Evolutionary conservation across 106 monocot species (phyloP), one percentile per base, ranked within the genome.

Genomic region (Platanthera guangdongensis): DNA sequence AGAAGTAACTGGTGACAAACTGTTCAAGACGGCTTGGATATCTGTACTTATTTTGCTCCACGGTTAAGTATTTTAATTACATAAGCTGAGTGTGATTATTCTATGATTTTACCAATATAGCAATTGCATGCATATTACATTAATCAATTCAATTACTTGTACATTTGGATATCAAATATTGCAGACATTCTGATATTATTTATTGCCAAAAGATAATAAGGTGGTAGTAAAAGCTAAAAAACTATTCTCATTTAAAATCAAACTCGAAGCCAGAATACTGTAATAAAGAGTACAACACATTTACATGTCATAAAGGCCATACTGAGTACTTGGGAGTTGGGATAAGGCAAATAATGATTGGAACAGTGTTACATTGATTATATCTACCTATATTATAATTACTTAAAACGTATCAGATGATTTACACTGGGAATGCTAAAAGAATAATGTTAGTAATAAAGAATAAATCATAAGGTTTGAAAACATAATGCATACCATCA

Each of bases 401-500:
- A 70, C 15, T 48, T 2, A 16, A 70, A 4, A 46, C 47, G 46
- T 10, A 13, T 14, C 47, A 46, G 47, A 18, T 47, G 47, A 70
- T 70, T 47, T 15, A 70, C 70, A 70, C 3, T 11, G 47, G 4
- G 7, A 15, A 45, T 70, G 10, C 45, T 70, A 70, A 39, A 70
- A 48, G 15, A 70, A 48, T 10, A 47, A 48, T 48, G 7, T 47
- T 47, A 46, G 47, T 12, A 70, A 15, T 48, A 70, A 70, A 6
- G 16, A 39, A 48, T 47, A 70, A 47, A 15, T 8, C 25, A 48
- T 47, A 47, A 46, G 47, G 15, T 70, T 14, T 72, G 49, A 32
- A 19, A 21, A 72, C 70, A 47, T 7, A 16, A 7, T 14, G 18
- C 79, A 80, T 92, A 99, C 99, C 99, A 86, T 99, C 99, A 64